Percentiles rank a stretch among this genome's conserved stretches.
Evolutionary conservation across 345 rosid genomes (phyloP).

Genomic region (Gossypium mustelinum): DNA sequence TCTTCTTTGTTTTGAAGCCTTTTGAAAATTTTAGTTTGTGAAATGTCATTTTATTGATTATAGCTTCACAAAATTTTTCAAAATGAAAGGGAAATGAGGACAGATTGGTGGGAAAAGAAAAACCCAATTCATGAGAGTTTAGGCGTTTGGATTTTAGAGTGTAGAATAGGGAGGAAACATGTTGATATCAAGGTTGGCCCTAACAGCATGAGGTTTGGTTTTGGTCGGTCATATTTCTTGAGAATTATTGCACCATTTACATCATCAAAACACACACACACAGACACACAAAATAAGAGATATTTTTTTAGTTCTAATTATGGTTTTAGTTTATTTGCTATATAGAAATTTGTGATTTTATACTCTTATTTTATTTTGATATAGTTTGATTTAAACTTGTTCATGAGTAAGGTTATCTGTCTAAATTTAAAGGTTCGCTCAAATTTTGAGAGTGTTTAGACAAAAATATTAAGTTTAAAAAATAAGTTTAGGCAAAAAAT

Average conservation of each 20-base stretch:
- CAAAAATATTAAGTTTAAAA: too few species aligned
- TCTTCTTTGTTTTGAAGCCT: not conserved
- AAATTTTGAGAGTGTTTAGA: too few species aligned
- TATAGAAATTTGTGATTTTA: too few species aligned
- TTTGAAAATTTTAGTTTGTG: too few species aligned
- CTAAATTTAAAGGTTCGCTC: too few species aligned
- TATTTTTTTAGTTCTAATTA: too few species aligned
- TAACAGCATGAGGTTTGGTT: slow-evolving; percentile 1
- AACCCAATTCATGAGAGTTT: slow-evolving; percentile 9
- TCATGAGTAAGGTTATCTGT: rapidly evolving
- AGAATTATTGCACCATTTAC: not conserved
- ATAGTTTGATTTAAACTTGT: too few species aligned
- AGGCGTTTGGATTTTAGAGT: not conserved
- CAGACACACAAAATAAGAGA: too few species aligned
- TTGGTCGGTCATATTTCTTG: slow-evolving; percentile 6
- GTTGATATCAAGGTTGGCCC: slow-evolving; percentile 9
- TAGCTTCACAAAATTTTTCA: not conserved
- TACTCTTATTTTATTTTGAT: too few species aligned
- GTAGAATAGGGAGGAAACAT: not conserved
- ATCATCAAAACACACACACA: too few species aligned
- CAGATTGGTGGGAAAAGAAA: not conserved
- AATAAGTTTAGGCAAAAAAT: too few species aligned
- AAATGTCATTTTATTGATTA: not conserved
- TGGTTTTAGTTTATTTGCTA: too few species aligned
- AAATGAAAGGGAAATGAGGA: not conserved